Base-by-base conservation (phyloP, 1,139 yeast species). In the Meyerozyma carpophila region DNA sequence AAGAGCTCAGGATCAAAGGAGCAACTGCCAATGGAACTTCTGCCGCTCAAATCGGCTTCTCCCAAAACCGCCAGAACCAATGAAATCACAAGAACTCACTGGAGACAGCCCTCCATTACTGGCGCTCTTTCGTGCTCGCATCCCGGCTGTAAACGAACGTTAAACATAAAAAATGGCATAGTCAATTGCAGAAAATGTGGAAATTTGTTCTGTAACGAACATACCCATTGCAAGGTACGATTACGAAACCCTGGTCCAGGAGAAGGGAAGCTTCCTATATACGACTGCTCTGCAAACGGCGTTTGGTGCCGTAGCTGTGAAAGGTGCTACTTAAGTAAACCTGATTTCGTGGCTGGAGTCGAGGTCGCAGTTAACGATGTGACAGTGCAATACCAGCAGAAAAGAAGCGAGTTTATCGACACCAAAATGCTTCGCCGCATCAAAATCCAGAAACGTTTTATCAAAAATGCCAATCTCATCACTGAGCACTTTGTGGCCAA, bases 161-260 rank as follows among this genome's bases (percentile, higher is more conserved):
- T 82, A 25, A 73, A 65, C 42, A 71, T 75, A 36, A 71, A 71
- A 45, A 73, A 70, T 50, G 85, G 84, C 0, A 57, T 68, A 2
- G 78, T 76, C 4, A 82, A 83, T 55, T 84, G 91, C 57, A 63
- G 85, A 18, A 75, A 68, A 50, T 90, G 97, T 65, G 96, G 96
- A 0, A 62, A 70, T 26, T 62, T 89, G 18, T 88, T 65, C 57
- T 89, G 96, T 58, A 74, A 75, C 46, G 65, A 62, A 25, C 96
- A 90, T 65, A 73, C 89, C 3, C 62, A 68, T 42, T 80, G 70
- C 55, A 71, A 77, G 68, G 64, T 70, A 68, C 43, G 71, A 70
- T 53, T 62, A 50, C 32, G 59, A 57, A 47, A 88, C 80, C 56
- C 65, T 0, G 48, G 44, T 11, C 43, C 44, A 0, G 36, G 31